Evolutionary conservation across 345 rosid genomes (phyloP).

Genomic region (Orychophragmus violaceus): DNA sequence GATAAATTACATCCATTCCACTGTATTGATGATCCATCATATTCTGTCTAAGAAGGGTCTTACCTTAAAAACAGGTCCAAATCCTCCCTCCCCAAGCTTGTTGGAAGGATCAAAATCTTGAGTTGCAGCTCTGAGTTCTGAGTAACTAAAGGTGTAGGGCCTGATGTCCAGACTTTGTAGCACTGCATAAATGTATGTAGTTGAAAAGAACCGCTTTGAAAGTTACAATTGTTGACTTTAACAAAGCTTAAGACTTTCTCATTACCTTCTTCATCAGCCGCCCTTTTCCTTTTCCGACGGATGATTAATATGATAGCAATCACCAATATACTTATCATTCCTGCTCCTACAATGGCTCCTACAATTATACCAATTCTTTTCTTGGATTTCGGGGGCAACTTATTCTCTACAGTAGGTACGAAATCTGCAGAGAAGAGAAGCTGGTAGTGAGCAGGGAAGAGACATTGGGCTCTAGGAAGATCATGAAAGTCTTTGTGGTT

Average conservation of each 20-base stretch:
- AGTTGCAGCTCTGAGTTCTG: conserved; percentile 54
- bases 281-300: conserved; percentile 29
- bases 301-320: conserved; percentile 27
- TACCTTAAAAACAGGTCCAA: conserved; percentile 67
- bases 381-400: conserved; percentile 26
- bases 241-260: too few species aligned
- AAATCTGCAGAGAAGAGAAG: too few species aligned
- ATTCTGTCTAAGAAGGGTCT: not conserved
- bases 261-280: conserved; percentile 56
- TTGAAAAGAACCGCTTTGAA: not conserved
- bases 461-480: too few species aligned
- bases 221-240: too few species aligned
- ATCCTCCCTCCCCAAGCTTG: conserved; percentile 84
- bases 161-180: conserved; percentile 42
- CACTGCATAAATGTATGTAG: conserved; percentile 15
- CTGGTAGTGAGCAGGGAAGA: too few species aligned
- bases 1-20: too few species aligned
- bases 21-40: too few species aligned
- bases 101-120: conserved; percentile 49
- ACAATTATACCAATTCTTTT: conserved; percentile 12
- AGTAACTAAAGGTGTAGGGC: conserved; percentile 52
- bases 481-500: too few species aligned
- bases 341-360: conserved; percentile 25
- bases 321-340: conserved; percentile 26
- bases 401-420: conserved; percentile 46